Evolutionary conservation across 345 rosid species (phyloP).

Genomic region (Gossypium bickii): DNA sequence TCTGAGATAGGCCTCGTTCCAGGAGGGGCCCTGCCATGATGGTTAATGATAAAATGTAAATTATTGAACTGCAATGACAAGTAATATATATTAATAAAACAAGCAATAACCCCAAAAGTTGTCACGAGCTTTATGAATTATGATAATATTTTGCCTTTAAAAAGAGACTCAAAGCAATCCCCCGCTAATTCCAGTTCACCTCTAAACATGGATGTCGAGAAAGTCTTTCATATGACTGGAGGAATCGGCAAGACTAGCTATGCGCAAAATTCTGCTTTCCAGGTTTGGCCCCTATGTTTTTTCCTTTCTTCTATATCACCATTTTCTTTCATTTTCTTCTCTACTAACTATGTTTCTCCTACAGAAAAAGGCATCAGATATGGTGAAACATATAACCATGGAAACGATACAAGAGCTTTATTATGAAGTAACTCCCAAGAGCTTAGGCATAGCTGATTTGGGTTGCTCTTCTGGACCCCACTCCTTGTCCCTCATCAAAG

Average conservation of each 20-base stretch:
- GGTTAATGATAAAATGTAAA: background rate
- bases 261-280: slow-evolving; percentile 60
- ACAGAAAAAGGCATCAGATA: slow-evolving; percentile 70
- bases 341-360: background rate
- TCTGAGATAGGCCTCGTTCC: background rate
- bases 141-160: slow-evolving; percentile 11
- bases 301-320: background rate
- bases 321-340: background rate
- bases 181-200: background rate
- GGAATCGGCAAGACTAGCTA: slow-evolving; percentile 70
- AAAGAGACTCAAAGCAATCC: background rate
- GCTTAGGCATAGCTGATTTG: slow-evolving; percentile 61
- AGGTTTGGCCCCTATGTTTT: slow-evolving; percentile 33
- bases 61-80: slow-evolving; percentile 19
- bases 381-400: slow-evolving; percentile 57
- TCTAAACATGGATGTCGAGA: slow-evolving; percentile 37
- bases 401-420: slow-evolving; percentile 50
- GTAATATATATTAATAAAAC: slow-evolving; percentile 15
- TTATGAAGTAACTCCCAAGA: slow-evolving; percentile 31
- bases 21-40: background rate
- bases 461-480: slow-evolving; percentile 93
- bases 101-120: background rate
- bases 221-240: slow-evolving; percentile 53
- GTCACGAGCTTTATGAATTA: background rate
- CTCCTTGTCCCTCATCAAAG: slow-evolving; percentile 45